Conservation (phyloP, 78 protist species). For the Anaeramoeba flamelloides region DNA sequence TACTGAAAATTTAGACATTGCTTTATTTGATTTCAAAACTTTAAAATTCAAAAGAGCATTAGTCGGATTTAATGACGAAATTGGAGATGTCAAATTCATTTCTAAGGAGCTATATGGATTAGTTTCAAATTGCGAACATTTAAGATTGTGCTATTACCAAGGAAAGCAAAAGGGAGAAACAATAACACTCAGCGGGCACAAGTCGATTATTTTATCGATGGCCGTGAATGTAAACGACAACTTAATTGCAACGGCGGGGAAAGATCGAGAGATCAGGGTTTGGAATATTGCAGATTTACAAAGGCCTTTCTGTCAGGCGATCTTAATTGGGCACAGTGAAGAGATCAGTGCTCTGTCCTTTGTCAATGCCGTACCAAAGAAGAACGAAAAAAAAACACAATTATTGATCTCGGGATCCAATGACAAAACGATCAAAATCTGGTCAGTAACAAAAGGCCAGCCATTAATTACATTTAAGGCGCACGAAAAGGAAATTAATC, state of each 20-base stretch:
- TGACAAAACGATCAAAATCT: neutral
- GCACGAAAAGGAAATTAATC: constrained; percentile 75
- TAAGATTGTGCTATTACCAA: neutral
- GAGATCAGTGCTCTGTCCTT: neutral
- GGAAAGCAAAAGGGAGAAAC: neutral
- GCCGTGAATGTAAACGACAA: neutral
- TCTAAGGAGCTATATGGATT: neutral
- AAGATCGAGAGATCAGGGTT: neutral
- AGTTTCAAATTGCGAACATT: neutral
- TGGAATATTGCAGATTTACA: neutral
- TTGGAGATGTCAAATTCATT: neutral
- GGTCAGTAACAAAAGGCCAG: neutral
- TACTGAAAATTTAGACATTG: neutral
- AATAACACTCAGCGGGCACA: neutral
- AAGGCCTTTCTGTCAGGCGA: neutral
- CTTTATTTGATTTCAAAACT: neutral
- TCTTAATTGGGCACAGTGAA: neutral
- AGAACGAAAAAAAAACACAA: neutral
- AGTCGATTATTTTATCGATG: neutral
- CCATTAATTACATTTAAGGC: constrained; percentile 34
- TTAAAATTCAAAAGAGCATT: neutral
- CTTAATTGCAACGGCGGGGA: neutral
- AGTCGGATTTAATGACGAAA: neutral
- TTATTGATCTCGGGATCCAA: neutral
- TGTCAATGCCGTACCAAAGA: no score